These are phyloP conservation scores for Anethum foeniculum DNA, from an alignment of 140 eudicot species.

Conservation along the genomic window DNA sequence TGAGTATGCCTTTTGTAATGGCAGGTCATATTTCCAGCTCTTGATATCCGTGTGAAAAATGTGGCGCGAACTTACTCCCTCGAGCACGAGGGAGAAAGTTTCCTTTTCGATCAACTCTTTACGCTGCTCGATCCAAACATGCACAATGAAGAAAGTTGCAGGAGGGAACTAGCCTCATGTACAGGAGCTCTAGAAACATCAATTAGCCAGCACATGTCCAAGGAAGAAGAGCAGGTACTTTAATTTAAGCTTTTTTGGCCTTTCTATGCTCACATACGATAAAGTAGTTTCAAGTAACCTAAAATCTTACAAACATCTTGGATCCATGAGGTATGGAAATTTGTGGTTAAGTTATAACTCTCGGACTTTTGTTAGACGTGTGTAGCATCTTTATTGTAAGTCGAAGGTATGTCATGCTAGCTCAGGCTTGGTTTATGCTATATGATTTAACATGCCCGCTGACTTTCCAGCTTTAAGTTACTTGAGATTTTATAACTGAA, in stretches of 20 bases:
- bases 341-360: background rate
- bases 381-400: background rate
- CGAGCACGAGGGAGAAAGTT: conserved; percentile 6
- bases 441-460: background rate
- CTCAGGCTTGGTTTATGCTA: background rate
- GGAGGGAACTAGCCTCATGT: conserved; percentile 13
- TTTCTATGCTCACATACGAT: no score
- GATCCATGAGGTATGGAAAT: background rate
- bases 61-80: conserved; percentile 1
- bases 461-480: background rate
- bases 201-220: conserved; percentile 96
- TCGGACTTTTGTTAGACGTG: background rate
- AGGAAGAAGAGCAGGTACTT: conserved; percentile 93
- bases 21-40: conserved; percentile 6
- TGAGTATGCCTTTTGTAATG: background rate
- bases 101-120: conserved; percentile 7
- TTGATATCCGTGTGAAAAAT: conserved; percentile 8
- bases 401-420: background rate
- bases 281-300: background rate
- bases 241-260: background rate
- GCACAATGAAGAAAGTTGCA: conserved; percentile 8
- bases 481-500: background rate
- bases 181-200: conserved; percentile 96
- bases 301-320: background rate
- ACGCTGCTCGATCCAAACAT: conserved; percentile 2